Evolutionary conservation across 371 early-diverging fungal genomes (phyloP).

Genomic region (Mucor ambiguus): DNA sequence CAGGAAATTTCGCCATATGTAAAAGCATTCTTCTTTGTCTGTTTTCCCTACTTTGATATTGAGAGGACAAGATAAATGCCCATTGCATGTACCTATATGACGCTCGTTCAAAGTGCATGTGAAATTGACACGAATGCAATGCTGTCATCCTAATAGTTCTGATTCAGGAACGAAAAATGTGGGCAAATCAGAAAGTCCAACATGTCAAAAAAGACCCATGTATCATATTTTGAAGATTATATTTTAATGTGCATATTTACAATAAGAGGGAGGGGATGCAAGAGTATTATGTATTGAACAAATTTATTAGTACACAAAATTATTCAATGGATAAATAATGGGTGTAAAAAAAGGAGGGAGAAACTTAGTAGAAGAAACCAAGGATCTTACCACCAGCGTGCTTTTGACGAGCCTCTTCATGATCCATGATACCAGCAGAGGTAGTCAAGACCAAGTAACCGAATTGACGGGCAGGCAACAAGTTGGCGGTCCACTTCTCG

Average conservation of each 20-base stretch:
- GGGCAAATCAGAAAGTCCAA: too few relatives aligned
- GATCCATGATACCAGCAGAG: conserved; percentile 99
- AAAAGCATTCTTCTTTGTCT: too few relatives aligned
- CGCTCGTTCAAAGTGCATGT: too few relatives aligned
- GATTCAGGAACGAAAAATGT: too few relatives aligned
- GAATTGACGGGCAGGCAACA: conserved; percentile 99
- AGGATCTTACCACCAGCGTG: conserved; percentile 99
- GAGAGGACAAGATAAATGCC: too few relatives aligned
- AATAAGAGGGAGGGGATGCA: neutral
- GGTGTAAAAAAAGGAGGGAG: neutral
- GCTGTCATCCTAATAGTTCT: too few relatives aligned
- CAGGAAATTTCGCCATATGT: too few relatives aligned
- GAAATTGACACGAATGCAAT: too few relatives aligned
- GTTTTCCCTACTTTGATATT: too few relatives aligned
- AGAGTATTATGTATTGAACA: neutral
- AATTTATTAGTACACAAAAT: neutral
- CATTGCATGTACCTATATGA: too few relatives aligned
- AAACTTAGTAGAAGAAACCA: conserved; percentile 64
- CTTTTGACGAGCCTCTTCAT: conserved; percentile 98
- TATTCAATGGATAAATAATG: neutral
- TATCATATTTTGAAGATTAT: neutral
- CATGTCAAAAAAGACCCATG: too few relatives aligned
- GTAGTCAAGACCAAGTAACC: conserved; percentile 98
- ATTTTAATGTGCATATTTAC: neutral
- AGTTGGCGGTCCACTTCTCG: conserved; percentile 97